These are phyloP conservation scores for Dispira parvispora DNA, from an alignment of 192 early-diverging fungal species.

Conservation along the genomic window DNA sequence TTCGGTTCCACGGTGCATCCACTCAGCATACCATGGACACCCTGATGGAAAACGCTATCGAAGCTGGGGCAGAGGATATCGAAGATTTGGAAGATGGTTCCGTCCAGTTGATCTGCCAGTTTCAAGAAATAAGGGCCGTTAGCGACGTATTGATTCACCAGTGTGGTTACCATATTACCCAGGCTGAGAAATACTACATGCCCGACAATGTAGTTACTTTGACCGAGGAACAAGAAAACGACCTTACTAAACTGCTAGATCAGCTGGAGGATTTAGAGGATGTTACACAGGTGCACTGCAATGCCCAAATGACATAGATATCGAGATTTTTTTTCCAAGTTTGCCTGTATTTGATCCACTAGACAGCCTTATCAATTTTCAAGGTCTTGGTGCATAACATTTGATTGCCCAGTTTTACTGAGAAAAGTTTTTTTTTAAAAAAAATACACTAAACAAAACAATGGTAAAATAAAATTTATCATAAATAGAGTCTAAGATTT, in stretches of 20 bases:
- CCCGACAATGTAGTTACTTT: slow-evolving; percentile 26
- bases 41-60: slow-evolving; percentile 40
- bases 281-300: slow-evolving; percentile 38
- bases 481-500: no score
- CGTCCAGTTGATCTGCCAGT: slow-evolving; percentile 39
- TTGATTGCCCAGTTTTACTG: no score
- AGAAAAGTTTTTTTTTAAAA: no score
- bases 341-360: no score
- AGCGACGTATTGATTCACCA: slow-evolving; percentile 21
- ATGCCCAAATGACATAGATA: slow-evolving; percentile 12
- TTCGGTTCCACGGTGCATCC: slow-evolving; percentile 30
- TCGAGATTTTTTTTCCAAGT: no score
- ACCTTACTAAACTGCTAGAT: slow-evolving; percentile 32
- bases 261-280: slow-evolving; percentile 44
- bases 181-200: slow-evolving; percentile 38
- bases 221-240: slow-evolving; percentile 22
- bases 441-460: no score
- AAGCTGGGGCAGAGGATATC: slow-evolving; percentile 42
- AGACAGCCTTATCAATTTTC: no score
- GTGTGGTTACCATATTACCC: slow-evolving; percentile 33
- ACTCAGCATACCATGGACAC: slow-evolving; percentile 29
- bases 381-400: no score
- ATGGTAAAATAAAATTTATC: no score
- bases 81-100: slow-evolving; percentile 23
- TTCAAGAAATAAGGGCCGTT: slow-evolving; percentile 29